These are phyloP conservation scores for Pichia kudriavzevii DNA, from an alignment of 1,139 yeast species.

Conservation along the genomic window DNA sequence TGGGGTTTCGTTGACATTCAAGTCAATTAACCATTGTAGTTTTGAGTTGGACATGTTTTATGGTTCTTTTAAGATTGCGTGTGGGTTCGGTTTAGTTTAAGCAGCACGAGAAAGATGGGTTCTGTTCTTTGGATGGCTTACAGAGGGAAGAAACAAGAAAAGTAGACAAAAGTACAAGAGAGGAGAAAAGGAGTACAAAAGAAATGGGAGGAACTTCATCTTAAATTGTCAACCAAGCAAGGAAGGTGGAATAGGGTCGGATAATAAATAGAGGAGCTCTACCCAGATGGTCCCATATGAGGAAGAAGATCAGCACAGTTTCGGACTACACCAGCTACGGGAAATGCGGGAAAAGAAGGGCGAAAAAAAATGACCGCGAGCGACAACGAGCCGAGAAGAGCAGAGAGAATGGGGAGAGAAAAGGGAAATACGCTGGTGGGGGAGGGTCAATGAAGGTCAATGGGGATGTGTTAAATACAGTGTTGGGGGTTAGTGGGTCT, in stretches of 20 bases:
- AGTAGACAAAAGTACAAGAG: slow-evolving; percentile 1
- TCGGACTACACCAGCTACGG: too few relatives aligned
- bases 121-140: too few relatives aligned
- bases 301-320: too few relatives aligned
- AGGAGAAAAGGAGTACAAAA: background rate
- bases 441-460: background rate
- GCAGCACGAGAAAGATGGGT: background rate
- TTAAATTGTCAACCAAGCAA: too few relatives aligned
- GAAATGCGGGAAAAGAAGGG: too few relatives aligned
- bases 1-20: slow-evolving; percentile 74
- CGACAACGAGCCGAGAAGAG: background rate
- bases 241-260: too few relatives aligned
- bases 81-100: background rate
- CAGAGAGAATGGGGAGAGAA: background rate
- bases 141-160: background rate
- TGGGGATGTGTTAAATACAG: too few relatives aligned
- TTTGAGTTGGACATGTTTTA: slow-evolving; percentile 28
- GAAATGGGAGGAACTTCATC: too few relatives aligned
- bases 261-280: too few relatives aligned
- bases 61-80: background rate
- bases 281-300: too few relatives aligned
- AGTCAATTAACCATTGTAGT: slow-evolving; percentile 74
- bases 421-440: background rate
- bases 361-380: background rate
- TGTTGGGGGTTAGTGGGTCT: too few relatives aligned